Conservation (phyloP, 495 filamentous ascomycete genomes). For the Podospora pseudoanserina region DNA sequence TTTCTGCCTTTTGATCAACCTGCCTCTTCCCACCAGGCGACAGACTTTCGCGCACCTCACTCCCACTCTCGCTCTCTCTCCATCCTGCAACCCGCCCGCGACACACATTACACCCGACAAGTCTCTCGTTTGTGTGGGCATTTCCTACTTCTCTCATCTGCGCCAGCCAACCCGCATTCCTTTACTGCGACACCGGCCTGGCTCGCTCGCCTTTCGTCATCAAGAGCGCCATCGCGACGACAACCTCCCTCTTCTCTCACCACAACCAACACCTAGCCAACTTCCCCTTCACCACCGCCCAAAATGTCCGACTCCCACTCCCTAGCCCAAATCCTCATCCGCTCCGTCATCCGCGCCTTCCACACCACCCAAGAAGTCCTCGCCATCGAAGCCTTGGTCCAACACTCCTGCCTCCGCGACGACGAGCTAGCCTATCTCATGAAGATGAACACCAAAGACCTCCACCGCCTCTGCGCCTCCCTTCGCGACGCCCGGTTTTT, state of each 20-base stretch:
- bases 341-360: constrained; percentile 86
- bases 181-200: not conserved
- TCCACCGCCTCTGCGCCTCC: constrained; percentile 79
- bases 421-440: constrained; percentile 83
- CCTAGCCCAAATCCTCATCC: constrained; percentile 80
- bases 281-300: not conserved
- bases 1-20: not conserved
- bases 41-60: not conserved
- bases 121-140: not conserved
- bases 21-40: not conserved
- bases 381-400: constrained; percentile 85
- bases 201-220: not conserved
- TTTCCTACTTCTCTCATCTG: not conserved
- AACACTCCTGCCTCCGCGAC: constrained; percentile 83
- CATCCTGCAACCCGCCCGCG: not conserved
- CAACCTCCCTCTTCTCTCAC: not conserved
- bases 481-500: constrained; percentile 84
- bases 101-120: not conserved
- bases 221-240: not conserved
- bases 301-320: constrained; percentile 57
- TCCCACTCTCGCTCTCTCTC: not conserved
- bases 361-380: constrained; percentile 86
- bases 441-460: constrained; percentile 80
- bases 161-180: too few relatives aligned
- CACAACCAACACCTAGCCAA: not conserved